Evolutionary conservation across 2,329 filamentous ascomycete genomes (phyloP).

Genomic region (Xylariales sp.): DNA sequence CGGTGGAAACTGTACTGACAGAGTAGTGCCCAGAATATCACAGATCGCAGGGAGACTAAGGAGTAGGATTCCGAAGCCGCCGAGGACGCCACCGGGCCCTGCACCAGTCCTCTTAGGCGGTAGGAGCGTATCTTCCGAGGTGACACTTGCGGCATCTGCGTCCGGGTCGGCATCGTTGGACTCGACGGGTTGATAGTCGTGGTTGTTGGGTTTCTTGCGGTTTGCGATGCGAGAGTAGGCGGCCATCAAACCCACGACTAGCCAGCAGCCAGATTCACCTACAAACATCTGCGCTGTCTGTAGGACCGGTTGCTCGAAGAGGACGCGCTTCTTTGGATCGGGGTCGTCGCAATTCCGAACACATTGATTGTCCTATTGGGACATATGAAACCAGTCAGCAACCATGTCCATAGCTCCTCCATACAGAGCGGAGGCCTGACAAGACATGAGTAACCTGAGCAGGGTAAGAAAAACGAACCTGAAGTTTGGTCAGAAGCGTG

Average conservation of each 20-base stretch:
- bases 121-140: slow-evolving; percentile 56
- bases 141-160: slow-evolving; percentile 59
- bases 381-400: slow-evolving; percentile 23
- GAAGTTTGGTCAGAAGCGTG: slow-evolving; percentile 95
- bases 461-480: slow-evolving; percentile 64
- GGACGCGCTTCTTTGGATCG: slow-evolving; percentile 72
- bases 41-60: slow-evolving; percentile 89
- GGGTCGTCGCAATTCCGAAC: slow-evolving; percentile 85
- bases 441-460: slow-evolving; percentile 9
- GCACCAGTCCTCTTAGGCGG: slow-evolving; percentile 8
- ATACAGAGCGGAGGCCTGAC: neutral
- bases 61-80: slow-evolving; percentile 77
- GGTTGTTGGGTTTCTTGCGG: slow-evolving; percentile 56
- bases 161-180: slow-evolving; percentile 59
- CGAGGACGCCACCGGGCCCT: slow-evolving; percentile 68
- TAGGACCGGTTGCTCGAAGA: slow-evolving; percentile 94
- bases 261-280: slow-evolving; percentile 95
- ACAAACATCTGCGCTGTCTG: slow-evolving; percentile 99
- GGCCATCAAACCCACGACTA: slow-evolving; percentile 79
- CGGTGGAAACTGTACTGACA: slow-evolving; percentile 52
- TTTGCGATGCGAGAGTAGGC: slow-evolving; percentile 70
- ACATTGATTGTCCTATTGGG: slow-evolving; percentile 88
- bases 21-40: slow-evolving; percentile 92
- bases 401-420: slow-evolving; percentile 3
- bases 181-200: slow-evolving; percentile 75